Evolutionary conservation across 1,139 yeast species (phyloP), one percentile per base, ranked within the genome.

Genomic region (Nakaseomyces bracarensis): DNA sequence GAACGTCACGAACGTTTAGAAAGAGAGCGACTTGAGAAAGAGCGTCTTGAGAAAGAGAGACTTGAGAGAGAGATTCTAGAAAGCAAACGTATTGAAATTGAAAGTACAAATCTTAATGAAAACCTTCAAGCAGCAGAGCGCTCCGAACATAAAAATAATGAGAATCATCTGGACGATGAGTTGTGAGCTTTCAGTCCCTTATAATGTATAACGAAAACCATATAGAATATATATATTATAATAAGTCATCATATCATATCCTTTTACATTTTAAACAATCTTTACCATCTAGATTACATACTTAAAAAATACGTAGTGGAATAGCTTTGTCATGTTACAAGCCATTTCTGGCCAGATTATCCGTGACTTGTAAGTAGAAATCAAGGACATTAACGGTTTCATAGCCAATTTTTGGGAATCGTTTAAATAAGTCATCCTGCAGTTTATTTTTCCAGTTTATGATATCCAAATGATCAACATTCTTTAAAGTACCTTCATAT

Each of bases 401-500:
- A 8, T 39, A 36, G 20, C 34, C 39, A 14, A 39, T 26, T 21
- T 40, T 43, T 11, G 39, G 42, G 10, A 51, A 27, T 53, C 51
- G 38, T 46, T 50, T 45, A 31, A 51, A 50, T 20, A 52, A 38
- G 28, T 57, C 57, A 39, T 69, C 66, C 45, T 77, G 69, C 3
- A 74, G 47, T n/a, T 69, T 60, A 52, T 81, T 82, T 39, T 82
- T 74, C 93, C 93, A 84, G 53, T 86, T 86, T 36, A 86, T 83
- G 44, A 86, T 67, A 58, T 87, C 95, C 49, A 85, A 66, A 61
- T 87, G 96, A 60, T 87, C 96, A 3, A 84, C 87, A 49, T 79
- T 72, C 36, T 77, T 77, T 34, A 87, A 60, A 0, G 93, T 82
- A 0, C 96, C 96, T 50, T 79, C 55, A 58, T 83, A 85, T 33